Base-by-base conservation (phyloP, 805 yeast species). In the Starmera caribaea region DNA sequence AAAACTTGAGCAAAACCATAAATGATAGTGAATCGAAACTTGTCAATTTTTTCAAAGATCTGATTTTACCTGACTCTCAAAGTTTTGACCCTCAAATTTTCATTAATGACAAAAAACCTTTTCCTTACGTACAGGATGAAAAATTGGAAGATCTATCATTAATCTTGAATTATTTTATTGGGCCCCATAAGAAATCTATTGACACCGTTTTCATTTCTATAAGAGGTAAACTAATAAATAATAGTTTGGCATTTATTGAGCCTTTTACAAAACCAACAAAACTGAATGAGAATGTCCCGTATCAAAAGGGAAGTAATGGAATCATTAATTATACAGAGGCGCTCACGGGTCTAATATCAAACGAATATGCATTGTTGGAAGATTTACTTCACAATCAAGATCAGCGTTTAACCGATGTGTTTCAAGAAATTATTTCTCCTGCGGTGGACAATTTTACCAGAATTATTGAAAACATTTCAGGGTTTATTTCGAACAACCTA, bases 251-350 rank as follows among this genome's bases (percentile, higher is more conserved):
- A 6, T 64, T 66, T 11, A 44, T 71, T 32, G 76, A 70, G 36
- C 66, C 72, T 1, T 65, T 65, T 38, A 71, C 74, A 15, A 63
- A 63, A 46, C 67, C 68, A 32, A 51, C 55, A 26, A 58, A 59
- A 35, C 53, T 47, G 43, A 56, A 58, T 24, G 59, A 55, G 33
- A 69, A 63, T 43, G 66, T 62, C 10, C 81, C 75, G 1, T 83
- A 73, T 57, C 79, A 73, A 53, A 74, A 68, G 54, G 85, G 79
- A 4, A 69, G 72, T 38, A 76, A 71, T 56, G 82, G 86, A 8
- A 68, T 82, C 29, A 62, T 61, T 9, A 57, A 58, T 34, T 80
- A 76, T 53, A 68, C 75, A 9, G 73, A 69, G 34, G 80, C 77
- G 3, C 51, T 79, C 7, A 52, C 69, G 16, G 67, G 68, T 7